Base-by-base conservation (phyloP, 306 rosid species). In the Sphenostylis stenocarpa region DNA sequence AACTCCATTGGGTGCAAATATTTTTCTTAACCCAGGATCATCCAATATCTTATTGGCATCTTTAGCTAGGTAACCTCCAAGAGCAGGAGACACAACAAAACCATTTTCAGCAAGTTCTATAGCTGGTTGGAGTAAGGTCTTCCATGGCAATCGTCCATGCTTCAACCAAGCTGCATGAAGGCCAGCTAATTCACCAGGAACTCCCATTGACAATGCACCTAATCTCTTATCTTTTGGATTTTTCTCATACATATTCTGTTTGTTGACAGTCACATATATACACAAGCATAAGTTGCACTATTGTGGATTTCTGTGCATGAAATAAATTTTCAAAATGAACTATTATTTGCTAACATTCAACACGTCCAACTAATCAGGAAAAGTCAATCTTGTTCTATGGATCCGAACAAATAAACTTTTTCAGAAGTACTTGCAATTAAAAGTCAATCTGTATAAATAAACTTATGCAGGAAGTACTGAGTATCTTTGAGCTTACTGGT, bases 141-240 rank as follows among this genome's bases (percentile, higher is more conserved):
- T 89, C 98, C 98, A 95, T 4, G 87, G 47, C 67, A 95, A 68
- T 62, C 96, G 90, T 57, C 98, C 97, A 58, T 95, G 60, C 78
- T 79, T 82, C 75, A 81, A 78, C 98, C 98, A 95, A 19, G 95
- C 97, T 83, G 87, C 89, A 74, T 92, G 87, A 52, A 95, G 92
- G 28, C 98, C 98, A 41, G 97, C 97, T 81, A 92, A 81, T 80
- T 90, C 97, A 57, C 97, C 96, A 44, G 98, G 98, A 79, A 95
- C 89, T 76, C 93, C 98, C 81, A 85, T 81, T 31, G 98, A 79
- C 75, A 92, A 77, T 51, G 93, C 87, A 67, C 97, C 98, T 7
- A 8, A 9, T 13, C 0, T 5, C 86, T 90, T 90, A 80, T 84
- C 87, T 19, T 55, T 5, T 12, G 89, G 80, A 80, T 89, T 82